Base-by-base conservation (phyloP, 768 basidiomycete species). In the Mycena venus region DNA sequence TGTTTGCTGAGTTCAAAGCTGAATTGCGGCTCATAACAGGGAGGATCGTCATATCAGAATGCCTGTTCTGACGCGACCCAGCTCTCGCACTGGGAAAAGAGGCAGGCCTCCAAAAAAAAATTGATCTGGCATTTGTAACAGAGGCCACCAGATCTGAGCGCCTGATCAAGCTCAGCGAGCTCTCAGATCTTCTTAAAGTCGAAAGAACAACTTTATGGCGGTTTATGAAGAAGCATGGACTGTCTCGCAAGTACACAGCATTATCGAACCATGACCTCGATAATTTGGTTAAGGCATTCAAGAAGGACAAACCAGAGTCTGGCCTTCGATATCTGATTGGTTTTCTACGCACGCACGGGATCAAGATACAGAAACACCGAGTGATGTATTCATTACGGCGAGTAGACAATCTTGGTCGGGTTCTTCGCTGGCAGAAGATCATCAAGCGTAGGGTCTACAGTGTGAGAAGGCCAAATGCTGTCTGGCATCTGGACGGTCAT, bases 401-500 rank as follows among this genome's bases (percentile, higher is more conserved):
- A 12, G 75, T 83, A 21, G 80, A 83, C 68, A 27, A 58, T 7
- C 53, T 82, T 17, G 60, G 60, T 2, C 23, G 77, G 14, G 60
- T 67, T 7, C 70, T 82, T 9, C 73, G 75, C 2, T 32, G 72
- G 19, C 78, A 60, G 1, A 60, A 40, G 21, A 29, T 65, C 3
- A 78, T 80, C 21, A 15, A 38, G 4, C 59, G 75, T 2, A 47
- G 69, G n/a, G n/a, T n/a, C n/a, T n/a, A n/a, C n/a, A n/a, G n/a
- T n/a, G n/a, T n/a, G n/a, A n/a, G n/a, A n/a, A n/a, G n/a, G n/a
- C n/a, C n/a, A n/a, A n/a, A n/a, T n/a, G n/a, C n/a, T n/a, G n/a
- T n/a, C n/a, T n/a, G 80, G 80, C 80, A 81, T 38, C 23, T 79
- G 4, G 80, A 81, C 72, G 73, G 79, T 12, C 78, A 82, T 65